phyloP scores from a whole-genome alignment of 805 yeast genomes.

The Lipomyces lipofer region DNA sequence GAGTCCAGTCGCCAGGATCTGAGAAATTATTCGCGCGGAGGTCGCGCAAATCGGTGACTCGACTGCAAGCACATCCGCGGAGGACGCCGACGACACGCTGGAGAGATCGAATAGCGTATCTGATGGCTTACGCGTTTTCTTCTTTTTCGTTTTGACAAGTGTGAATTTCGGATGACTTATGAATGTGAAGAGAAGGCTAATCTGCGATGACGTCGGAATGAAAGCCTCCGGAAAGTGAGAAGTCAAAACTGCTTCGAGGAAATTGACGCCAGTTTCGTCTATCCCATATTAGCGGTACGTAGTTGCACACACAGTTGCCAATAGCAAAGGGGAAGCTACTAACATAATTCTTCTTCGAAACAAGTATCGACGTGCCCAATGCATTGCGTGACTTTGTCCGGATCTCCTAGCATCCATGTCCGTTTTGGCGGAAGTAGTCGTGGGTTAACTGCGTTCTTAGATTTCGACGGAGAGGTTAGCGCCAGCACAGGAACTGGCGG shows the following conservation, averaged over 20 bases:
- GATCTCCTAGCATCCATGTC: constrained; percentile 20
- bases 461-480: constrained; percentile 6
- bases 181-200: constrained; percentile 18
- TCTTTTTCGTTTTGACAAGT: not conserved
- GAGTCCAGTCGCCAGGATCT: constrained; percentile 11
- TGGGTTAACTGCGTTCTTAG: not conserved
- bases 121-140: not conserved
- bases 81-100: not conserved
- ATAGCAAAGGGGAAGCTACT: not conserved
- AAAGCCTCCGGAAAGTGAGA: constrained; percentile 22
- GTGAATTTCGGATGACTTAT: constrained; percentile 23
- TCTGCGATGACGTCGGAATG: constrained; percentile 19
- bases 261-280: constrained; percentile 22
- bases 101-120: not conserved
- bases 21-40: constrained; percentile 6
- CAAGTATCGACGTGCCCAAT: constrained; percentile 18
- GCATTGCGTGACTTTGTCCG: constrained; percentile 7
- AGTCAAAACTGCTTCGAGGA: constrained; percentile 14
- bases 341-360: constrained; percentile 27
- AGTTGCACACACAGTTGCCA: not conserved
- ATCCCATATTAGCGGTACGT: not conserved
- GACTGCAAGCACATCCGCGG: not conserved
- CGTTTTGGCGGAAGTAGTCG: constrained; percentile 1
- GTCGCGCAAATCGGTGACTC: constrained; percentile 8
- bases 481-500: not conserved